These are phyloP conservation scores for Penicillium olsonii DNA, from an alignment of 2,329 filamentous ascomycete genomes.

Conservation along the genomic window DNA sequence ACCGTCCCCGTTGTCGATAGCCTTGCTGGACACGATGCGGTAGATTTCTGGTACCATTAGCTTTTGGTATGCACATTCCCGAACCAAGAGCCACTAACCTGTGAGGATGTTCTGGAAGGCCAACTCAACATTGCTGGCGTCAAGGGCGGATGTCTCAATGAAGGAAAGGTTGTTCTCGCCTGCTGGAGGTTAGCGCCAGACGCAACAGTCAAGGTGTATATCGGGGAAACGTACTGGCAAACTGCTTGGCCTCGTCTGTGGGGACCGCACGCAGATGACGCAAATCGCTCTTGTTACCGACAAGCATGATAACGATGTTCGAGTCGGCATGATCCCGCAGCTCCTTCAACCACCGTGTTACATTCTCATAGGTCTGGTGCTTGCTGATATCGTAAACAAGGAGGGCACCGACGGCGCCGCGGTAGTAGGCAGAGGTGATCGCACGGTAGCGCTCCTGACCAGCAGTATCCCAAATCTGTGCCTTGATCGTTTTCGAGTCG, in stretches of 20 bases:
- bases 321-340: constrained; percentile 95
- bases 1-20: constrained; percentile 84
- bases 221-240: constrained; percentile 71
- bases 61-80: constrained; percentile 9
- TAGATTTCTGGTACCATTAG: constrained; percentile 76
- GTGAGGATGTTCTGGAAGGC: constrained; percentile 99
- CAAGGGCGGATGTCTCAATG: constrained; percentile 97
- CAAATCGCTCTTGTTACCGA: constrained; percentile 99
- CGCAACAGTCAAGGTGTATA: background rate
- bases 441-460: constrained; percentile 98
- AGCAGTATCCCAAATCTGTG: constrained; percentile 99
- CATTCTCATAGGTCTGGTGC: constrained; percentile 98
- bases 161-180: constrained; percentile 98
- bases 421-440: constrained; percentile 98
- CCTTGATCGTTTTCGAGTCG: constrained; percentile 99
- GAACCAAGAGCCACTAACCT: constrained; percentile 60
- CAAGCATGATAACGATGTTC: constrained; percentile 99
- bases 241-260: constrained; percentile 95
- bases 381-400: constrained; percentile 99
- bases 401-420: constrained; percentile 92
- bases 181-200: constrained; percentile 44
- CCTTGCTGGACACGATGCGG: constrained; percentile 97
- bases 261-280: constrained; percentile 94
- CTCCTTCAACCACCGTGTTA: constrained; percentile 98
- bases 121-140: constrained; percentile 98